Base-by-base conservation (phyloP, 345 rosid genomes). In the Limnanthes douglasii region DNA sequence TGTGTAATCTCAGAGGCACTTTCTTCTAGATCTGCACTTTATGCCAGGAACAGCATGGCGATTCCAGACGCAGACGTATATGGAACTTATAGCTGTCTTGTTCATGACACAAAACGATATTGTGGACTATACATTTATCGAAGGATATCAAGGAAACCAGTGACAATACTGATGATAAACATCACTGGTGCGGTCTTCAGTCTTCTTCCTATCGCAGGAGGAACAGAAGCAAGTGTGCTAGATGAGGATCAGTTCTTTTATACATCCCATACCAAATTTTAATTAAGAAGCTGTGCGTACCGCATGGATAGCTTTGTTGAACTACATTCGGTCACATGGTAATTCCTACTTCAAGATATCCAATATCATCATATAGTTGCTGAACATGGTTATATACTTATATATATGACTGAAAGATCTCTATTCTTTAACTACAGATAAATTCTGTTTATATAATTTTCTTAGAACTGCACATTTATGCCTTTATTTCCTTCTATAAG, bases 151-250 rank as follows among this genome's bases (percentile, higher is more conserved):
- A 67, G 90, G 58, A 73, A 82, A 59, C 93, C 95, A 10, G 73
- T 88, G 72, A 72, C 76, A 12, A 55, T 88, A 51, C 47, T 88
- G 29, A 90, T 72, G 70, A 65, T 82, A 68, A 88, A 88, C 70
- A 88, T 82, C 63, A 75, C 57, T 33, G 97, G 97, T 53, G 97
- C 83, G 54, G 82, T 88, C 62, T 88, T 88, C 70, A 75, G 97
- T 51, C 64, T 88, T 46, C 97, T 88, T 57, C 95, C 97, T n/a
- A 58, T 88, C 45, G 95, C 97, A 46, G 65, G 65, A 54, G 60
- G 48, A 48, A 70, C 86, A 8, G 93, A 71, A 45, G 64, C 71
- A 39, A 55, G 46, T 45, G 69, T 82, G 60, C 49, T 88, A 57
- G 51, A n/a, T n/a, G n/a, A n/a, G n/a, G n/a, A 72, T 59, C 77